Evolutionary conservation across 2,329 filamentous ascomycete species (phyloP).

Genomic region (Neonectria punicea): DNA sequence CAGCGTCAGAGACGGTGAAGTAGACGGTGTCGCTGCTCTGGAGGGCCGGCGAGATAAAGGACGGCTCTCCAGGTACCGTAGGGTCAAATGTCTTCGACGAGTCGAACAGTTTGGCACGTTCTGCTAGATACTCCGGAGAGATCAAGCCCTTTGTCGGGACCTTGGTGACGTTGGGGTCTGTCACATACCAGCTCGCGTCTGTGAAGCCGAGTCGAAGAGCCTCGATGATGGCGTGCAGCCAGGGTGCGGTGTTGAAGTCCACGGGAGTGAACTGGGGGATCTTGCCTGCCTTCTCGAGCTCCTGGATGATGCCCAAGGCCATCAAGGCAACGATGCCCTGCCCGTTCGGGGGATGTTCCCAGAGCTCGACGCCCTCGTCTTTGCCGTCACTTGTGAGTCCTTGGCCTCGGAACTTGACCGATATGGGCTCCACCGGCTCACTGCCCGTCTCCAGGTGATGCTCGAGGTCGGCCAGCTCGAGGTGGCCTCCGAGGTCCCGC

Average conservation of each 20-base stretch:
- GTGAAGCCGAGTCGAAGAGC: constrained; percentile 89
- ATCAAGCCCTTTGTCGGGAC: constrained; percentile 79
- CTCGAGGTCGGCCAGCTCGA: constrained; percentile 83
- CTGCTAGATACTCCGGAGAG: constrained; percentile 77
- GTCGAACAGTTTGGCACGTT: constrained; percentile 70
- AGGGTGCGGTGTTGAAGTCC: constrained; percentile 84
- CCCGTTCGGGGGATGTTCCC: constrained; percentile 97
- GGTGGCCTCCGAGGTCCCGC: constrained; percentile 77
- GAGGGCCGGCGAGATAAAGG: constrained; percentile 74
- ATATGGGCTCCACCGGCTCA: constrained; percentile 87
- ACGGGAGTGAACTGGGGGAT: constrained; percentile 75
- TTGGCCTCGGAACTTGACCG: constrained; percentile 79
- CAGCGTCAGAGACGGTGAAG: constrained; percentile 82
- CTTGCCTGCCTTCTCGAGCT: constrained; percentile 79
- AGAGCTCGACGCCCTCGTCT: constrained; percentile 76
- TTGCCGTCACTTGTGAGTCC: constrained; percentile 46
- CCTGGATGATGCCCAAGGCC: constrained; percentile 90
- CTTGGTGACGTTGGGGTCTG: constrained; percentile 78
- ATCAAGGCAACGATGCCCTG: constrained; percentile 96
- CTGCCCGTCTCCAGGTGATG: constrained; percentile 75
- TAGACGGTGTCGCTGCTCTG: constrained; percentile 94
- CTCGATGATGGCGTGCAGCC: constrained; percentile 89
- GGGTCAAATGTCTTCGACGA: constrained; percentile 67
- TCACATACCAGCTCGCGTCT: constrained; percentile 89
- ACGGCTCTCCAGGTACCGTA: constrained; percentile 70